Conservation (phyloP, 768 basidiomycete genomes). For the Auriscalpium microsporum region DNA sequence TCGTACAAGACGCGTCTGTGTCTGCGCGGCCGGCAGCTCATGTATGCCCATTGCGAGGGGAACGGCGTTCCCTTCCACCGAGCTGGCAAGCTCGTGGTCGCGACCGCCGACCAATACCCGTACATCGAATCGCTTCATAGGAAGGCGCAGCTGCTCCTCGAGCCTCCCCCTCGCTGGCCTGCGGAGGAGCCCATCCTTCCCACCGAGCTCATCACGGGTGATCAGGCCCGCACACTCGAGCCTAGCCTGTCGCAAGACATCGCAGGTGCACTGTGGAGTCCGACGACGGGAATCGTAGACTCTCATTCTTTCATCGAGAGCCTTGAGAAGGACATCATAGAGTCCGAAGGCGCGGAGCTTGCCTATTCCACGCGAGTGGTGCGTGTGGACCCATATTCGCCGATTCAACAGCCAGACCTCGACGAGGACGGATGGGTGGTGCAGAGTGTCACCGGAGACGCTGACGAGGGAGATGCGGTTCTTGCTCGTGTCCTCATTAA, state of each 20-base stretch:
- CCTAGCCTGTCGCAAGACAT: constrained; percentile 75
- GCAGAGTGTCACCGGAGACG: constrained; percentile 56
- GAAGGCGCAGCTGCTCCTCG: constrained; percentile 46
- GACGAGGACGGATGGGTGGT: constrained; percentile 79
- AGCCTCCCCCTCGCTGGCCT: constrained; percentile 37
- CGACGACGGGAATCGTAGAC: constrained; percentile 86
- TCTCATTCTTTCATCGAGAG: constrained; percentile 78
- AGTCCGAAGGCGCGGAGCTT: constrained; percentile 60
- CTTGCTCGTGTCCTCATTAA: constrained; percentile 75
- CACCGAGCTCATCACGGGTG: constrained; percentile 57
- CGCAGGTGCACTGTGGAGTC: constrained; percentile 66
- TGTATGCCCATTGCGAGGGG: constrained; percentile 67
- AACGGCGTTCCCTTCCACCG: constrained; percentile 60
- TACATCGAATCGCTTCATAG: constrained; percentile 66
- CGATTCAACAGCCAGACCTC: constrained; percentile 20
- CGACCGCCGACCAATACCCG: constrained; percentile 49
- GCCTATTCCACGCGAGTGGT: constrained; percentile 78
- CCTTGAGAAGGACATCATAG: constrained; percentile 72
- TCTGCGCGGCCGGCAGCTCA: constrained; percentile 73
- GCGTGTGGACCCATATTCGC: constrained; percentile 62
- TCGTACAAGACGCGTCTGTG: constrained; percentile 85
- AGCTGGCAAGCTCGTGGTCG: constrained; percentile 88
- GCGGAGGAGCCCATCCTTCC: constrained; percentile 37
- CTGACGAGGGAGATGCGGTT: constrained; percentile 47
- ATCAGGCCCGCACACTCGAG: constrained; percentile 65